These are phyloP conservation scores for Apiotrichum gamsii DNA, from an alignment of 1,284 basidiomycete genomes.

Conservation along the genomic window DNA sequence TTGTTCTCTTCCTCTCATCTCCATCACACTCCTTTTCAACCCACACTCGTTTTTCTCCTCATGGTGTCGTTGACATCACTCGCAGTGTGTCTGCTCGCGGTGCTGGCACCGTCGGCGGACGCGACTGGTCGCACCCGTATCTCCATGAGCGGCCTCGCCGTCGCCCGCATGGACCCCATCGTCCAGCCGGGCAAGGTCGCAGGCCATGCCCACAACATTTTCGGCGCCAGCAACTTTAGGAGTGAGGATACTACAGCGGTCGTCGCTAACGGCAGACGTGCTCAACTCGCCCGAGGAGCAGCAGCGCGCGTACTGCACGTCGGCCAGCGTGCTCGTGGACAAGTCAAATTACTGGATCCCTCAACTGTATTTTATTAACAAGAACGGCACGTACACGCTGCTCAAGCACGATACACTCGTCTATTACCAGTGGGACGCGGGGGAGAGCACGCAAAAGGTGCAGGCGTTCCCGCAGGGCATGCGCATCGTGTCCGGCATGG, in stretches of 20 bases:
- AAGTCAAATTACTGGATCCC: conserved; percentile 51
- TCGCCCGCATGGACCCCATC: conserved; percentile 43
- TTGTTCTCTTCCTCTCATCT: no score
- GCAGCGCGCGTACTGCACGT: conserved; percentile 26
- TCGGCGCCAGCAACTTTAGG: conserved; percentile 39
- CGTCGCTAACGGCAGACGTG: conserved; percentile 9
- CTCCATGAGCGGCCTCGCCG: no score
- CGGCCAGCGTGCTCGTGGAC: conserved; percentile 41
- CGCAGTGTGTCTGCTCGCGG: no score
- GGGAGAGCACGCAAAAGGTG: conserved; percentile 14
- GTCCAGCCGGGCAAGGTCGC: conserved; percentile 36
- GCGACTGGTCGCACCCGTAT: no score
- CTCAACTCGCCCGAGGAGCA: conserved; percentile 22
- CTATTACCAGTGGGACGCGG: conserved; percentile 41
- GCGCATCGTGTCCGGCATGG: conserved; percentile 48
- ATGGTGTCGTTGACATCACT: no score
- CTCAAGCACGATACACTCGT: conserved; percentile 21
- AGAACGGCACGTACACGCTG: conserved; percentile 24
- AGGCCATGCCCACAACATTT: conserved; percentile 43
- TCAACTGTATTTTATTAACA: conserved; percentile 47
- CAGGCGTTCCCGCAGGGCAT: conserved; percentile 45
- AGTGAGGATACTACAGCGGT: conserved; percentile 14
- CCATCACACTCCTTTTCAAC: no score
- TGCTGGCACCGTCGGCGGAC: no score
- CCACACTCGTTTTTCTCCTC: no score